phyloP scores from a whole-genome alignment of 1,284 basidiomycete species.

The Coniferiporia weirii region DNA sequence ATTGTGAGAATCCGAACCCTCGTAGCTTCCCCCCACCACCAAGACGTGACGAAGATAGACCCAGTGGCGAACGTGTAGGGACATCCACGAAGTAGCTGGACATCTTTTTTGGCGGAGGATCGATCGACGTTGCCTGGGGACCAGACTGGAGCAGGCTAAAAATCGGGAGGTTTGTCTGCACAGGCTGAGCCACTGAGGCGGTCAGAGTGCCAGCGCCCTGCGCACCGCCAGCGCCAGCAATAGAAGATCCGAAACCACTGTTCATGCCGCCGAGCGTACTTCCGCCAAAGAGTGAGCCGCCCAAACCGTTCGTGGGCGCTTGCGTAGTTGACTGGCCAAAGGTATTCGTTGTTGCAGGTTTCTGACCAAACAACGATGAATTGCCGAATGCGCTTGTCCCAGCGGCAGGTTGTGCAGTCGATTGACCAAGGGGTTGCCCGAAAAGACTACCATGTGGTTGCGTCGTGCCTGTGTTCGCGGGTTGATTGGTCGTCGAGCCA shows the following conservation, averaged over 20 bases:
- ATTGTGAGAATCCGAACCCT: slow-evolving; percentile 47
- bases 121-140: slow-evolving; percentile 54
- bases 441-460: slow-evolving; percentile 35
- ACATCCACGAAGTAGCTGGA: slow-evolving; percentile 64
- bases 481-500: slow-evolving; percentile 36
- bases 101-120: slow-evolving; percentile 67
- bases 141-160: slow-evolving; percentile 70
- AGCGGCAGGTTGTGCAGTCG: slow-evolving; percentile 28
- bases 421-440: slow-evolving; percentile 37
- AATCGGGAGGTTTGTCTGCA: slow-evolving; percentile 77
- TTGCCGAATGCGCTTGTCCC: slow-evolving; percentile 26
- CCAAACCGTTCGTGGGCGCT: slow-evolving; percentile 28
- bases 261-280: slow-evolving; percentile 30
- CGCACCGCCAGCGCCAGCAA: slow-evolving; percentile 28
- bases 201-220: slow-evolving; percentile 55
- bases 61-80: slow-evolving; percentile 56
- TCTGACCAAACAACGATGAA: slow-evolving; percentile 24
- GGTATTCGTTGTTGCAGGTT: slow-evolving; percentile 19
- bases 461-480: slow-evolving; percentile 27
- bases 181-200: slow-evolving; percentile 87
- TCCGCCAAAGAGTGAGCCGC: slow-evolving; percentile 43
- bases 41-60: slow-evolving; percentile 51
- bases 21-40: slow-evolving; percentile 64
- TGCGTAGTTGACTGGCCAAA: slow-evolving; percentile 24
- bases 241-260: slow-evolving; percentile 36